Conservation (phyloP, 148 eudicot genomes). For the Simmondsia chinensis region DNA sequence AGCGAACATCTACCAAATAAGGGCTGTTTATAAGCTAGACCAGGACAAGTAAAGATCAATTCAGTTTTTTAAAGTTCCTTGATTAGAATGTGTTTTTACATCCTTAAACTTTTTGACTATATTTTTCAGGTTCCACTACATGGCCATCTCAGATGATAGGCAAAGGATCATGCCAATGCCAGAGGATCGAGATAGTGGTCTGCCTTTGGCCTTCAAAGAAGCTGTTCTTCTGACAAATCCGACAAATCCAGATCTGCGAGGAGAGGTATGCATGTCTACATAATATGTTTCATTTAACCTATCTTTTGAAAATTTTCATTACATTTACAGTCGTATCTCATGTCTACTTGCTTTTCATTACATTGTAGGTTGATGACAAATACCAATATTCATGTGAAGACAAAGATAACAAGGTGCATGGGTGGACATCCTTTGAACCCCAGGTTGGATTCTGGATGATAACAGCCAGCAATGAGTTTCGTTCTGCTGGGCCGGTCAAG, state of each 20-base stretch:
- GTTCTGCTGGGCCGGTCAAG: slow-evolving; percentile 46
- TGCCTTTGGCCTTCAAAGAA: slow-evolving; percentile 38
- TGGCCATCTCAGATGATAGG: slow-evolving; percentile 60
- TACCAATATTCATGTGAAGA: slow-evolving; percentile 54
- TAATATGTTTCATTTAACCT: too few relatives aligned
- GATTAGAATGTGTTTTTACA: too few relatives aligned
- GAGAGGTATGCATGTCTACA: slow-evolving; percentile 24
- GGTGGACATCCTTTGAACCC: slow-evolving; percentile 50
- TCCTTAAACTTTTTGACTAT: background rate
- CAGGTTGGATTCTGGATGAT: slow-evolving; percentile 47
- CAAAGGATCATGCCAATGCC: slow-evolving; percentile 62
- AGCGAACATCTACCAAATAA: slow-evolving; percentile 25
- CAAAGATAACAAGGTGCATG: slow-evolving; percentile 54
- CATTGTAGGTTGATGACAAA: slow-evolving; percentile 76
- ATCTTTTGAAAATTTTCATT: too few relatives aligned
- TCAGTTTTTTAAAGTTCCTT: background rate
- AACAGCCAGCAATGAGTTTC: slow-evolving; percentile 46
- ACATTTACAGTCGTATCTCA: too few relatives aligned
- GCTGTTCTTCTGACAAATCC: slow-evolving; percentile 43
- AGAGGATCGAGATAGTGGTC: slow-evolving; percentile 31
- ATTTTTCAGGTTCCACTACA: slow-evolving; percentile 52
- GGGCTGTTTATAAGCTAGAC: slow-evolving; percentile 47
- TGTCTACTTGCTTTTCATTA: background rate
- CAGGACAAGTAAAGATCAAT: slow-evolving; percentile 10
- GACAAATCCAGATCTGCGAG: slow-evolving; percentile 20